Evolutionary conservation across 257 asterid species (phyloP).

Genomic region (Solanum phureja): DNA sequence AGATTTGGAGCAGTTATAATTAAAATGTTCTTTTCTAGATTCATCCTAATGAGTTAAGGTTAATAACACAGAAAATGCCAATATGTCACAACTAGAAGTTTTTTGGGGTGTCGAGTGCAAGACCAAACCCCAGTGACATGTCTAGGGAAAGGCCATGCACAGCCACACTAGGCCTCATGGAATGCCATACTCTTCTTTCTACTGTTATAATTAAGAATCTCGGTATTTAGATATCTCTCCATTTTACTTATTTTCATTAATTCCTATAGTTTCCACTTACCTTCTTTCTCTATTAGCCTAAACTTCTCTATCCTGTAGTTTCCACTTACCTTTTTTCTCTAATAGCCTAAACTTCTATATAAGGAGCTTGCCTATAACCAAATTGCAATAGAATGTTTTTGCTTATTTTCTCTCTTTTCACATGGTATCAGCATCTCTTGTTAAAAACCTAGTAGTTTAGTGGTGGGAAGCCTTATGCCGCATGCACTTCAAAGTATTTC

Average conservation of each 20-base stretch:
- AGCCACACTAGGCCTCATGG: neutral
- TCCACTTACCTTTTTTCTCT: neutral
- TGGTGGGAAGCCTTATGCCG: neutral
- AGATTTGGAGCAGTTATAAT: neutral
- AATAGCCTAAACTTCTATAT: neutral
- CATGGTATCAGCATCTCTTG: neutral
- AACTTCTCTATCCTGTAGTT: too few relatives aligned
- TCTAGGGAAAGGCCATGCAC: neutral
- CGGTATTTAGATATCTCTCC: neutral
- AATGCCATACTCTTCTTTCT: neutral
- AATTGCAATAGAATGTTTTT: neutral
- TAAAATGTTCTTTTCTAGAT: neutral
- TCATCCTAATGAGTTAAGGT: neutral
- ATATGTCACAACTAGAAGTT: neutral
- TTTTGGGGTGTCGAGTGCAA: neutral
- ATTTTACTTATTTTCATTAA: neutral
- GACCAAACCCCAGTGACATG: neutral
- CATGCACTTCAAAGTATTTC: neutral
- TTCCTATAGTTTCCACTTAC: neutral
- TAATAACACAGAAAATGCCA: neutral
- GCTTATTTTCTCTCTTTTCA: neutral
- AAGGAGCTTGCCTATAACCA: neutral
- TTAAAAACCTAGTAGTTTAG: neutral
- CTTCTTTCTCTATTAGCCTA: too few relatives aligned
- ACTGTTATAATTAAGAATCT: neutral